Conservation (phyloP, 768 basidiomycete species). For the Rhizopogon salebrosus region DNA sequence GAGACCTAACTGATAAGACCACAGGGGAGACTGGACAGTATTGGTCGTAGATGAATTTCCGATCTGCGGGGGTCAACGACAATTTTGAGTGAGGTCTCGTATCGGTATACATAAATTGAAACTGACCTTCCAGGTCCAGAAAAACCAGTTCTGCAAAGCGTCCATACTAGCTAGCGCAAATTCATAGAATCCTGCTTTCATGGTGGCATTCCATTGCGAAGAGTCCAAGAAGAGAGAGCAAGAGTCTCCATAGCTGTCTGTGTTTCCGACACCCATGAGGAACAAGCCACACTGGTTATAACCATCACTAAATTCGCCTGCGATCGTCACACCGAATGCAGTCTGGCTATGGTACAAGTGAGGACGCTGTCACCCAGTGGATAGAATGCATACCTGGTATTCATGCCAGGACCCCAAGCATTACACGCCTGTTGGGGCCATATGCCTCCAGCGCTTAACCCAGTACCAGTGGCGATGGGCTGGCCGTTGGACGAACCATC, state of each 20-base stretch:
- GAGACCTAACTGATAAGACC: slow-evolving; percentile 70
- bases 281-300: slow-evolving; percentile 62
- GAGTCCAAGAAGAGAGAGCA: slow-evolving; percentile 45
- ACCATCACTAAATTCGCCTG: slow-evolving; percentile 73
- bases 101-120: not conserved
- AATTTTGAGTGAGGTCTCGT: not conserved
- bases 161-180: slow-evolving; percentile 61
- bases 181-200: slow-evolving; percentile 46
- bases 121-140: slow-evolving; percentile 76
- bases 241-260: slow-evolving; percentile 23
- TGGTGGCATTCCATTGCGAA: slow-evolving; percentile 44
- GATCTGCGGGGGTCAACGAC: slow-evolving; percentile 30
- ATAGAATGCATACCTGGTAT: slow-evolving; percentile 36
- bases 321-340: slow-evolving; percentile 64
- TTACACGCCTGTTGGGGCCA: slow-evolving; percentile 51
- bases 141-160: slow-evolving; percentile 63
- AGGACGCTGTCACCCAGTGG: not conserved
- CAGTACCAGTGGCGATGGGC: slow-evolving; percentile 29
- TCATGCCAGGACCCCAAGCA: slow-evolving; percentile 53
- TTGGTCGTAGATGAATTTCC: slow-evolving; percentile 49
- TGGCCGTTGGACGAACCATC: slow-evolving; percentile 29
- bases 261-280: slow-evolving; percentile 30
- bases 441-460: slow-evolving; percentile 32
- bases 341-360: slow-evolving; percentile 29
- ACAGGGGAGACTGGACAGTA: slow-evolving; percentile 49